A percentile compares a stretch with the other conserved stretches of the same genome.
phyloP scores from a whole-genome alignment of 2,329 filamentous ascomycete genomes.

The Hymenoscyphus fructigenus region DNA sequence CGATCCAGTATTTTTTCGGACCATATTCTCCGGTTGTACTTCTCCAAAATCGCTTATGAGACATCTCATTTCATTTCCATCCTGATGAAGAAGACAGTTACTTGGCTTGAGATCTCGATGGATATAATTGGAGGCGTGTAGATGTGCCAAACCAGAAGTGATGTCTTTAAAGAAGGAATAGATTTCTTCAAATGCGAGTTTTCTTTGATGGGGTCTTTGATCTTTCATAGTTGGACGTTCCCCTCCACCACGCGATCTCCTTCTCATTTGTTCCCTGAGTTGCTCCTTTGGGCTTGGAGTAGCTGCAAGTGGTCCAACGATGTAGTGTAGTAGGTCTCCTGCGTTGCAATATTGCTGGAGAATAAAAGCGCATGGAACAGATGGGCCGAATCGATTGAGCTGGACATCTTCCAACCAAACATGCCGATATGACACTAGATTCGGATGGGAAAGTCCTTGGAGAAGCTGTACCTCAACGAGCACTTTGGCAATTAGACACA shows the following conservation, averaged over 20 bases:
- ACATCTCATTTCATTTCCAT: constrained; percentile 69
- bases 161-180: constrained; percentile 97
- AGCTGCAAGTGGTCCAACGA: constrained; percentile 66
- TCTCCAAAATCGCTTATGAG: constrained; percentile 98
- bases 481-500: constrained; percentile 45
- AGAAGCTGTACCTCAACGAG: constrained; percentile 90
- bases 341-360: constrained; percentile 96
- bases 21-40: constrained; percentile 79
- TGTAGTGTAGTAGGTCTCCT: constrained; percentile 85
- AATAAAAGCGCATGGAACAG: constrained; percentile 92
- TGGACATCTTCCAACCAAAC: constrained; percentile 93
- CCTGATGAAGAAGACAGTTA: constrained; percentile 84
- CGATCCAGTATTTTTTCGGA: constrained; percentile 84
- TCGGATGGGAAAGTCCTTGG: constrained; percentile 88
- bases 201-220: constrained; percentile 26
- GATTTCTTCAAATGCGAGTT: constrained; percentile 80
- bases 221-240: constrained; percentile 50
- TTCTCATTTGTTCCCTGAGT: constrained; percentile 81
- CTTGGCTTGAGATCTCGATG: constrained; percentile 95
- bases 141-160: constrained; percentile 83
- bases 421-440: constrained; percentile 93
- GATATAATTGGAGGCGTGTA: constrained; percentile 90
- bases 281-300: constrained; percentile 72
- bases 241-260: constrained; percentile 74
- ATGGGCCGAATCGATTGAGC: constrained; percentile 83